Percentiles rank a stretch among this genome's conserved stretches.
phyloP scores from a whole-genome alignment of 2,329 filamentous ascomycete genomes.

The Aspergillus sp. region DNA sequence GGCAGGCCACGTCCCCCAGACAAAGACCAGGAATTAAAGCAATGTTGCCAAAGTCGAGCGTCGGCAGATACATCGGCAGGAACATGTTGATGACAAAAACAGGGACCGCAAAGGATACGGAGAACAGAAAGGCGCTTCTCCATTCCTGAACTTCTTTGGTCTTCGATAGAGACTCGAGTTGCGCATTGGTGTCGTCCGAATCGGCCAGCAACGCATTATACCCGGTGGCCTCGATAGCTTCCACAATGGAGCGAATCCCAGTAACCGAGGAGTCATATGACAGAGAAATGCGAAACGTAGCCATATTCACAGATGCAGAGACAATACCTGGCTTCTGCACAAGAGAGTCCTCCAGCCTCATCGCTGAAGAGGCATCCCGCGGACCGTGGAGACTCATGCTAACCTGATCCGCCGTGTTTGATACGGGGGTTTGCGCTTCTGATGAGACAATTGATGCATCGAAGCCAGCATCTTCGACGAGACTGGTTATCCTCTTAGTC shows the following conservation, averaged over 20 bases:
- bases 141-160: conserved; percentile 94
- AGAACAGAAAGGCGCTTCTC: conserved; percentile 70
- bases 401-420: conserved; percentile 52
- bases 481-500: conserved; percentile 66
- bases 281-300: conserved; percentile 66
- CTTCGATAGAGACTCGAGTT: conserved; percentile 90
- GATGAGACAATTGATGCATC: conserved; percentile 77
- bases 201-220: conserved; percentile 87
- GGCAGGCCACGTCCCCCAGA: conserved; percentile 77
- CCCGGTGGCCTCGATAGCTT: conserved; percentile 69
- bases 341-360: conserved; percentile 61
- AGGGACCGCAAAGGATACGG: conserved; percentile 72
- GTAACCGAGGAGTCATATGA: conserved; percentile 62
- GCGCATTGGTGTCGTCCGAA: conserved; percentile 90
- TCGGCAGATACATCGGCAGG: conserved; percentile 72
- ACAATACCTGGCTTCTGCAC: conserved; percentile 60
- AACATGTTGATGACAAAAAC: conserved; percentile 92
- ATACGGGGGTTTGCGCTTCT: conserved; percentile 50
- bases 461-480: conserved; percentile 84
- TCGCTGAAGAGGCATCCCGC: conserved; percentile 62
- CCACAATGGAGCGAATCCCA: conserved; percentile 75
- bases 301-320: conserved; percentile 64
- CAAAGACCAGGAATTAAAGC: conserved; percentile 65
- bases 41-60: conserved; percentile 67
- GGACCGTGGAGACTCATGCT: conserved; percentile 81